Evolutionary conservation across 495 filamentous ascomycete genomes (phyloP).

Genomic region (Penicillium chermesinum): DNA sequence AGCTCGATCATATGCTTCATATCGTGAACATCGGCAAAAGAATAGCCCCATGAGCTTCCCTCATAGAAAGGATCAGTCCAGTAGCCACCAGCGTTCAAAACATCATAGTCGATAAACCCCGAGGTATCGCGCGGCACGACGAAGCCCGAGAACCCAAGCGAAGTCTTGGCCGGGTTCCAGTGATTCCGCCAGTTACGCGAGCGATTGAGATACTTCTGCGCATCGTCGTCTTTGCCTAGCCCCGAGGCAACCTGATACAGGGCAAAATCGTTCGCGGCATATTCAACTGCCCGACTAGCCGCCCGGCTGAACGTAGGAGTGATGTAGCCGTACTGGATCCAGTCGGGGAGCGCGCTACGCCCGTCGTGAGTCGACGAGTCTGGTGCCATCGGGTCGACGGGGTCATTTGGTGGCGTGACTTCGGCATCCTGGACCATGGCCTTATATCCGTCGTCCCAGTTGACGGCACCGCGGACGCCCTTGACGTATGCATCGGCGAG

Average conservation of each 20-base stretch:
- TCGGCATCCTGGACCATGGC: constrained; percentile 72
- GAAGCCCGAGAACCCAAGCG: constrained; percentile 58
- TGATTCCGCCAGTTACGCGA: constrained; percentile 69
- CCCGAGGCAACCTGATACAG: constrained; percentile 50
- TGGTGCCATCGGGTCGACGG: constrained; percentile 53
- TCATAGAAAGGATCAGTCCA: constrained; percentile 62
- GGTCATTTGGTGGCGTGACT: constrained; percentile 55
- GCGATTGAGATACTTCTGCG: constrained; percentile 56
- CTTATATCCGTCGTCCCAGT: constrained; percentile 65
- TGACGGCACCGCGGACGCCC: constrained; percentile 55
- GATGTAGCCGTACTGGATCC: constrained; percentile 59
- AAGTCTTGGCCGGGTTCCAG: constrained; percentile 55
- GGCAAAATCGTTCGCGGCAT: constrained; percentile 63
- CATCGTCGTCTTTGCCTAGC: constrained; percentile 47
- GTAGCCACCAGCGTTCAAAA: constrained; percentile 50
- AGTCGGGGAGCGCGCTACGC: constrained; percentile 65
- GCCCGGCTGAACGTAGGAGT: constrained; percentile 57
- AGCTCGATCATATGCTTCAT: constrained; percentile 52
- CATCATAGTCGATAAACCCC: constrained; percentile 57
- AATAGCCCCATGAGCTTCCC: constrained; percentile 64
- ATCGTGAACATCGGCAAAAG: constrained; percentile 65
- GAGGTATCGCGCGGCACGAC: constrained; percentile 53
- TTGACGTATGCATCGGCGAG: constrained; percentile 74
- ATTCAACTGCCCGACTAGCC: constrained; percentile 64
- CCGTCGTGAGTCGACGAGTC: constrained; percentile 66